Conservation (phyloP, 768 basidiomycete genomes). For the Mrakia hoshinonis region DNA sequence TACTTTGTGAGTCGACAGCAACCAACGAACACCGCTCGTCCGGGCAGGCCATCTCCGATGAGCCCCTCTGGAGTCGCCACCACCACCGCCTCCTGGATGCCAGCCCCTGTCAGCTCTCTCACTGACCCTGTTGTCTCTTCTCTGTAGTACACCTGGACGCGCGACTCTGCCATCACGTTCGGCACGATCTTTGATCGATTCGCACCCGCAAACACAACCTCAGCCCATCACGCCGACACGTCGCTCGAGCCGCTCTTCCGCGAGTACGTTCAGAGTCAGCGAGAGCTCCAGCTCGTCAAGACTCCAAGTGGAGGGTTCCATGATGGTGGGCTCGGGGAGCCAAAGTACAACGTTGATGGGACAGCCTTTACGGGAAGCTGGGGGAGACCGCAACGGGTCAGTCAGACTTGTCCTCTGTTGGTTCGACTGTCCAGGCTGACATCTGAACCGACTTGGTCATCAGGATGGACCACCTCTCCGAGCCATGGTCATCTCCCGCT, state of each 20-base stretch:
- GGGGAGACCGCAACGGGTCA: conserved; percentile 39
- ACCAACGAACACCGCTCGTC: too few species aligned
- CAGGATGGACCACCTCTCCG: conserved; percentile 41
- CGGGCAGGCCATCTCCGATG: too few species aligned
- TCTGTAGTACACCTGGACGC: conserved; percentile 36
- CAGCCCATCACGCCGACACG: conserved; percentile 17
- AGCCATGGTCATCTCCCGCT: conserved; percentile 37
- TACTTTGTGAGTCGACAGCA: conserved; percentile 37
- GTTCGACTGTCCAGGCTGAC: background rate
- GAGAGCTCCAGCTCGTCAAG: conserved; percentile 33
- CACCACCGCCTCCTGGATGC: conserved; percentile 36
- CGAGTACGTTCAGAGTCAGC: conserved; percentile 36
- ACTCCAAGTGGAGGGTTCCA: conserved; percentile 37
- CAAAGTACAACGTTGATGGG: conserved; percentile 39
- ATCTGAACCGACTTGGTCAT: background rate
- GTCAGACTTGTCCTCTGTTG: background rate
- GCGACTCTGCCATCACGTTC: conserved; percentile 38
- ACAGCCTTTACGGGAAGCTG: conserved; percentile 36
- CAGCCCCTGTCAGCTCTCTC: background rate
- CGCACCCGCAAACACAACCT: conserved; percentile 19
- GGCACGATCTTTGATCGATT: conserved; percentile 33
- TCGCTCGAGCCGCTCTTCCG: conserved; percentile 34
- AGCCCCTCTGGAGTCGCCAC: conserved; percentile 28
- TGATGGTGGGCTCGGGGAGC: conserved; percentile 40
- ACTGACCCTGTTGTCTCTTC: conserved; percentile 37